Percentiles rank a stretch among this genome's conserved stretches.
Evolutionary conservation across 2,329 filamentous ascomycete species (phyloP).

Genomic region (Botryosphaeria dothidea): DNA sequence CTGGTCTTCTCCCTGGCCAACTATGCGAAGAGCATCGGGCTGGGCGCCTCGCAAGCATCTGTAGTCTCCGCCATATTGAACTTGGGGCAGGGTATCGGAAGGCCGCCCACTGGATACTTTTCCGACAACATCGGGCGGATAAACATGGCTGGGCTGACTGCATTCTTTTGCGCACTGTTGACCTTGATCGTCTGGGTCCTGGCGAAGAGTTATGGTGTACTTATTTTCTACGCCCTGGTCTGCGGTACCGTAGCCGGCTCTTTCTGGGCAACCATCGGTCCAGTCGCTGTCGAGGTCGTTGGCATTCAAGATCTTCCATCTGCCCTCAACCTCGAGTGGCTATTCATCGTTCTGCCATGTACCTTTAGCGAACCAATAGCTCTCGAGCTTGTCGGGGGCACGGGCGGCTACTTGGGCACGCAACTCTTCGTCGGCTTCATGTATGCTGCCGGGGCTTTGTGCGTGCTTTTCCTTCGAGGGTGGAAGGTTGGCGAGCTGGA

Average conservation of each 20-base stretch:
- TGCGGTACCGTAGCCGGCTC: constrained; percentile 45
- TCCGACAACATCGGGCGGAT: constrained; percentile 46
- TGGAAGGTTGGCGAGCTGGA: not conserved
- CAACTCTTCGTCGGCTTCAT: constrained; percentile 5
- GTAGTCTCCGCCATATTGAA: constrained; percentile 45
- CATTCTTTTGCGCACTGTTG: constrained; percentile 37
- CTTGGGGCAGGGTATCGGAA: constrained; percentile 47
- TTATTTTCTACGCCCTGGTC: constrained; percentile 43
- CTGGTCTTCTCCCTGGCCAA: constrained; percentile 44
- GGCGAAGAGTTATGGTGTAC: constrained; percentile 39
- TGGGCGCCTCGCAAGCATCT: constrained; percentile 39
- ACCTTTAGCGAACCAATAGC: constrained; percentile 6
- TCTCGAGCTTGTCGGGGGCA: not conserved
- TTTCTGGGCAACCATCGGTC: constrained; percentile 46
- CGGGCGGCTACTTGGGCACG: not conserved
- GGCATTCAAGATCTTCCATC: constrained; percentile 40
- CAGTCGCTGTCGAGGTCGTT: constrained; percentile 38
- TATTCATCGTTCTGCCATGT: constrained; percentile 30
- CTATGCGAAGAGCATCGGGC: constrained; percentile 44
- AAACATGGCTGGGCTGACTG: constrained; percentile 37
- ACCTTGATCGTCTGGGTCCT: constrained; percentile 49
- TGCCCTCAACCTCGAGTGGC: constrained; percentile 37
- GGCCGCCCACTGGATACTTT: constrained; percentile 43
- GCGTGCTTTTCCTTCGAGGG: not conserved
- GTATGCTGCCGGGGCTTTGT: not conserved